These are phyloP conservation scores for Umbelopsis vinacea DNA, from an alignment of 192 early-diverging fungal genomes.

Conservation along the genomic window DNA sequence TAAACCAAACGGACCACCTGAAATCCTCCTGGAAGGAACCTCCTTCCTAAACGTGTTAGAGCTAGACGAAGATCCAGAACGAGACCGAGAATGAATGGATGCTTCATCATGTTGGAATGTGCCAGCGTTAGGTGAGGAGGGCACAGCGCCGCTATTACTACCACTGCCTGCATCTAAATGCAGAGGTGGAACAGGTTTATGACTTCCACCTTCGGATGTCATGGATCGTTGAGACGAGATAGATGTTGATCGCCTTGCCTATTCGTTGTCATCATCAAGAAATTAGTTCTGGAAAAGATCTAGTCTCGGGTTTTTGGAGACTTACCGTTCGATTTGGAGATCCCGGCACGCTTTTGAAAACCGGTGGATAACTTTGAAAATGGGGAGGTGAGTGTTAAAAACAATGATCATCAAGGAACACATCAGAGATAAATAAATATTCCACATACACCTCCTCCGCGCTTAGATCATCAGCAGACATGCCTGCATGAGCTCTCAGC, in stretches of 20 bases:
- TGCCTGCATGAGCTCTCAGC: slow-evolving; percentile 12
- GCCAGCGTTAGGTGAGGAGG: slow-evolving; percentile 1
- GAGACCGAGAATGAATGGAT: not conserved
- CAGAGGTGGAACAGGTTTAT: slow-evolving; percentile 10
- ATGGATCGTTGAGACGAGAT: slow-evolving; percentile 10
- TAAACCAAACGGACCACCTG: not conserved
- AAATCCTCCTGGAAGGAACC: slow-evolving; percentile 9
- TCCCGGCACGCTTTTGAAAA: slow-evolving; percentile 12
- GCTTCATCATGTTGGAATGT: slow-evolving; percentile 3
- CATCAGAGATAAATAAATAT: not conserved
- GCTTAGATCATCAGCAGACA: slow-evolving; percentile 23
- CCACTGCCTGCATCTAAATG: not conserved
- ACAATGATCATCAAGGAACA: not conserved
- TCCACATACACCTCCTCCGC: slow-evolving; percentile 24
- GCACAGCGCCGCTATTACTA: not conserved
- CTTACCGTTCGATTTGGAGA: slow-evolving; percentile 1
- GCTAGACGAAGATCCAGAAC: slow-evolving; percentile 11
- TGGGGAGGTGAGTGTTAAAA: not conserved
- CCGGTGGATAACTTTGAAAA: not conserved
- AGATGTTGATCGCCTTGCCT: not conserved
- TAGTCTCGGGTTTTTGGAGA: not conserved
- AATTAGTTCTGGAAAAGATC: not conserved
- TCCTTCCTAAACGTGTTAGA: slow-evolving; percentile 8
- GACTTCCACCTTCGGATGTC: not conserved
- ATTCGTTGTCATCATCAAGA: not conserved